Percentiles rank a stretch among this genome's conserved stretches.
Evolutionary conservation across 345 rosid genomes (phyloP).

Genomic region (Raphanus raphanistrum): DNA sequence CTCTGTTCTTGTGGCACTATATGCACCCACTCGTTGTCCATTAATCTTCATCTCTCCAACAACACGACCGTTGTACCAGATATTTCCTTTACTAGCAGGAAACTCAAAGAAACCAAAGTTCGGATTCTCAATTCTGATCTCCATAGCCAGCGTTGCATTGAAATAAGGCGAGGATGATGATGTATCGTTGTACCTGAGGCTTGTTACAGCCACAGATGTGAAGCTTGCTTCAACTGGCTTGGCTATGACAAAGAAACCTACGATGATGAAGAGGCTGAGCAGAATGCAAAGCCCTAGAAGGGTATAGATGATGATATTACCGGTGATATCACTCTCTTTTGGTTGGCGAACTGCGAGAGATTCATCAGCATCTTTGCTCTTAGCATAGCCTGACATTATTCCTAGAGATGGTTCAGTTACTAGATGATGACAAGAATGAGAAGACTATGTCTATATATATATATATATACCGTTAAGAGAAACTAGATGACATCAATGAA

Average conservation of each 20-base stretch:
- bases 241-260: slow-evolving; percentile 32
- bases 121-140: slow-evolving; percentile 28
- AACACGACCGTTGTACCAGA: slow-evolving; percentile 27
- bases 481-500: slow-evolving; percentile 5
- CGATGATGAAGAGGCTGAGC: slow-evolving; percentile 26
- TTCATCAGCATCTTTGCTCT: slow-evolving; percentile 31
- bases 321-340: slow-evolving; percentile 8
- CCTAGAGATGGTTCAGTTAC: slow-evolving; percentile 3
- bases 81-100: slow-evolving; percentile 25
- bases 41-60: slow-evolving; percentile 33
- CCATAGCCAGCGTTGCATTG: slow-evolving; percentile 31
- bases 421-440: background rate
- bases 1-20: slow-evolving; percentile 9
- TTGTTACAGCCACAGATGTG: slow-evolving; percentile 19
- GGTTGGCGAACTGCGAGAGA: background rate
- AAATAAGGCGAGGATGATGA: slow-evolving; percentile 28
- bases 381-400: background rate
- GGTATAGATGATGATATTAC: slow-evolving; percentile 28
- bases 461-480: background rate
- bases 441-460: background rate
- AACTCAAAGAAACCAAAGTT: slow-evolving; percentile 33
- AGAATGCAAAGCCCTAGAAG: slow-evolving; percentile 33
- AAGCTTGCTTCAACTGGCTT: slow-evolving; percentile 35
- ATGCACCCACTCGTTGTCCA: slow-evolving; percentile 32
- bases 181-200: slow-evolving; percentile 30